Conservation (phyloP, 164 flowering plant species). For the Litsea cubeba region DNA sequence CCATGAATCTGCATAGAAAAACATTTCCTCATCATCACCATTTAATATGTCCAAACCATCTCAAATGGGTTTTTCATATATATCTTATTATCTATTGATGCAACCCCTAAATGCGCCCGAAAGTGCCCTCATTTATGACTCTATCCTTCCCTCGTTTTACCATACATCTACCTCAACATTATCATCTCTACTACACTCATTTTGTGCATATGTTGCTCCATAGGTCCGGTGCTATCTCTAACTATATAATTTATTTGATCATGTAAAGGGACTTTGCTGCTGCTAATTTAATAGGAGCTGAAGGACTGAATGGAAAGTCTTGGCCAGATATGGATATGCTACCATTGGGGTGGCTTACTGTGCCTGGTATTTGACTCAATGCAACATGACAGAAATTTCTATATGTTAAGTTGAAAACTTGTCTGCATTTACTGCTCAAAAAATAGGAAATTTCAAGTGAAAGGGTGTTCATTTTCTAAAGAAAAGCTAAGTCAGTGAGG, state of each 20-base stretch:
- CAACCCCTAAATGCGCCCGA: too few relatives aligned
- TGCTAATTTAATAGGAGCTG: conserved; percentile 63
- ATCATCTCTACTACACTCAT: too few relatives aligned
- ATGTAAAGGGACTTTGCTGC: conserved; percentile 60
- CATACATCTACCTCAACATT: too few relatives aligned
- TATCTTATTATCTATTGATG: too few relatives aligned
- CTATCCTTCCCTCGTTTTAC: too few relatives aligned
- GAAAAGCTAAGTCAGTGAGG: not conserved
- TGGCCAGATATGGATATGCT: conserved; percentile 98
- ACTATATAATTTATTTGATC: not conserved
- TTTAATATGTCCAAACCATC: too few relatives aligned
- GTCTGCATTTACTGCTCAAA: not conserved
- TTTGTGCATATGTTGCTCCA: too few relatives aligned
- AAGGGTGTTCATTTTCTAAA: not conserved
- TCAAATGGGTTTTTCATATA: too few relatives aligned
- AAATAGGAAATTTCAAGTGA: not conserved
- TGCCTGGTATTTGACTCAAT: conserved; percentile 40
- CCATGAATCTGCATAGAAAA: too few relatives aligned
- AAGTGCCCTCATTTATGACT: too few relatives aligned
- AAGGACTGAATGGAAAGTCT: conserved; percentile 69
- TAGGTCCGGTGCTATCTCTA: not conserved
- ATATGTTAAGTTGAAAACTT: too few relatives aligned
- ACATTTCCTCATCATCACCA: too few relatives aligned
- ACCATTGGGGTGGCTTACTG: conserved; percentile 87
- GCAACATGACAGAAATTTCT: not conserved